phyloP scores from a whole-genome alignment of 805 yeast genomes.

The Ogataea nonfermentans region DNA sequence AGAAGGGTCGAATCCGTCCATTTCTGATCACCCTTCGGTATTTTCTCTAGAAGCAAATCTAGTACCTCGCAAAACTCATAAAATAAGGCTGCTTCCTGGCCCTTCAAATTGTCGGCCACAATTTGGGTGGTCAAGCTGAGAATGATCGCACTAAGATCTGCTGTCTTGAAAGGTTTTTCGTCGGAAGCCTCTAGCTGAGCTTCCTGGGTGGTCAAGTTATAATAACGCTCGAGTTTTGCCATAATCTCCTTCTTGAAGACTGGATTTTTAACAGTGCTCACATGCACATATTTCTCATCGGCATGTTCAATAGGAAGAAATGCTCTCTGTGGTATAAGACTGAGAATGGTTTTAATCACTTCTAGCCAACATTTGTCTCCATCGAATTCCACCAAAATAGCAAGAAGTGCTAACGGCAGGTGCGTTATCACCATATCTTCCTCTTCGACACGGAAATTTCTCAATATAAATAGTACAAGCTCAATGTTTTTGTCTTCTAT shows the following conservation, averaged over 20 bases:
- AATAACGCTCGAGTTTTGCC: constrained; percentile 19
- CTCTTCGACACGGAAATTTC: constrained; percentile 71
- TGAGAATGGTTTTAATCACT: constrained; percentile 44
- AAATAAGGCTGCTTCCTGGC: constrained; percentile 22
- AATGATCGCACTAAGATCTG: constrained; percentile 43
- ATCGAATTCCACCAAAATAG: constrained; percentile 36
- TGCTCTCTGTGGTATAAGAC: constrained; percentile 61
- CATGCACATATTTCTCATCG: constrained; percentile 14
- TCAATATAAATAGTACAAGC: constrained; percentile 57
- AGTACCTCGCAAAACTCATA: constrained; percentile 37
- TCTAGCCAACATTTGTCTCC: constrained; percentile 36
- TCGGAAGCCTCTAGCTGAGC: constrained; percentile 2
- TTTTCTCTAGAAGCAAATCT: constrained; percentile 39
- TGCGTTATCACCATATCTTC: constrained; percentile 83
- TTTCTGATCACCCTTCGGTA: constrained; percentile 39
- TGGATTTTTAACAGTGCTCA: constrained; percentile 5
- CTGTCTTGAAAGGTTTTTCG: constrained; percentile 29
- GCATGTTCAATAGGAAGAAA: constrained; percentile 53
- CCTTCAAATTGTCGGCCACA: constrained; percentile 14
- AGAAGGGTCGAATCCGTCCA: constrained; percentile 33
- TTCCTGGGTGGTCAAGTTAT: constrained; percentile 10
- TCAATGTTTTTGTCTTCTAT: constrained; percentile 41
- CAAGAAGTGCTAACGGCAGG: constrained; percentile 65
- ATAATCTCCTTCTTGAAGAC: constrained; percentile 14
- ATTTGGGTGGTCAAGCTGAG: constrained; percentile 33